Conservation (phyloP, 192 early-diverging fungal genomes). For the Backusella luteola region DNA sequence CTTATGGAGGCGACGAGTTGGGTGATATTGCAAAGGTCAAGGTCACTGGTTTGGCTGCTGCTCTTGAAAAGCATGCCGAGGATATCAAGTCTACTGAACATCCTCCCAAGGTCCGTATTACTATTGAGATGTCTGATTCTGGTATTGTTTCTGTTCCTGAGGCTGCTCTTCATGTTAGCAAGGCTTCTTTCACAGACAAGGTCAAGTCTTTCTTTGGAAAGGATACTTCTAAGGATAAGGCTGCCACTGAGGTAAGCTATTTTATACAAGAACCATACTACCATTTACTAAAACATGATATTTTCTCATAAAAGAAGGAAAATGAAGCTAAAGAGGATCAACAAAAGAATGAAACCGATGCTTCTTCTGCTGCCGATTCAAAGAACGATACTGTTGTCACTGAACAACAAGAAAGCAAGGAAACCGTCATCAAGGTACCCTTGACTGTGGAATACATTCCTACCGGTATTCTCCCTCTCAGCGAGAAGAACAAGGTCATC, state of each 20-base stretch:
- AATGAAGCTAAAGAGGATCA: slow-evolving; percentile 18
- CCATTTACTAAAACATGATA: background rate
- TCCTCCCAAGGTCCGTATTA: slow-evolving; percentile 79
- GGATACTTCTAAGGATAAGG: slow-evolving; percentile 34
- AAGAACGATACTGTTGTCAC: slow-evolving; percentile 9
- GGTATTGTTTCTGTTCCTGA: slow-evolving; percentile 71
- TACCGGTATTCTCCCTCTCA: slow-evolving; percentile 22
- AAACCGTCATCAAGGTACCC: slow-evolving; percentile 12
- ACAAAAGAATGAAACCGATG: slow-evolving; percentile 27
- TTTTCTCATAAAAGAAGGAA: background rate
- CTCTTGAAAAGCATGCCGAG: slow-evolving; percentile 65
- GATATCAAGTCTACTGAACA: slow-evolving; percentile 36
- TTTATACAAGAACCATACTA: background rate
- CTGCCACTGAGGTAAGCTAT: slow-evolving; percentile 5
- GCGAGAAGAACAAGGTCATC: slow-evolving; percentile 22
- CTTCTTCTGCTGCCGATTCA: slow-evolving; percentile 31
- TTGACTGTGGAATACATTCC: slow-evolving; percentile 29
- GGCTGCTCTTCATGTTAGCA: slow-evolving; percentile 48
- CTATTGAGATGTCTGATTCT: slow-evolving; percentile 78
- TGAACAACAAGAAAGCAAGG: slow-evolving; percentile 14
- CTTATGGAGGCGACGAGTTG: slow-evolving; percentile 45
- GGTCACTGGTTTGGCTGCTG: slow-evolving; percentile 68
- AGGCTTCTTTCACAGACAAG: slow-evolving; percentile 48
- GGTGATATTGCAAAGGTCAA: slow-evolving; percentile 58
- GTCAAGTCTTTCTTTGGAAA: slow-evolving; percentile 68